A percentile compares a stretch with the other conserved stretches of the same genome.
phyloP scores from a whole-genome alignment of 2,329 filamentous ascomycete species.

The Dactylellina cionopaga region DNA sequence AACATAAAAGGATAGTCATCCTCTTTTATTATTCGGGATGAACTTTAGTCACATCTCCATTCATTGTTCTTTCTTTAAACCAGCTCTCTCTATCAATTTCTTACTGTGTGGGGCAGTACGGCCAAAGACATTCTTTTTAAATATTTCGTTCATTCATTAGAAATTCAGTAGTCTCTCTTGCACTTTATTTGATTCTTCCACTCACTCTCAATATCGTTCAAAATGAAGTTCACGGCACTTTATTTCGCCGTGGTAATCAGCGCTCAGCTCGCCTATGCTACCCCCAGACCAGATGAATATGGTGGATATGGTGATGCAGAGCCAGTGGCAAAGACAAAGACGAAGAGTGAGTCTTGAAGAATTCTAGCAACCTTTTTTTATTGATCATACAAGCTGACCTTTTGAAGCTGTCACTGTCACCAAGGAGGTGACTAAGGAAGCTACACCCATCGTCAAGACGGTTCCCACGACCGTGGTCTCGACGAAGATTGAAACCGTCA shows the following conservation, averaged over 20 bases:
- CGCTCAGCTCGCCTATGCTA: constrained; percentile 30
- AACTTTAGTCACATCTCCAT: constrained; percentile 18
- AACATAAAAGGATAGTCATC: constrained; percentile 47
- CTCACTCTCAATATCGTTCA: constrained; percentile 12
- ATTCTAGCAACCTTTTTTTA: too few species aligned
- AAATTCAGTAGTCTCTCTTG: constrained; percentile 21
- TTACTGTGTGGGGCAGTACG: constrained; percentile 29
- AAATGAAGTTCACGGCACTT: constrained; percentile 46
- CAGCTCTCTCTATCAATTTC: constrained; percentile 30
- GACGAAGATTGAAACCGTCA: neutral
- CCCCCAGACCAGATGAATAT: constrained; percentile 1
- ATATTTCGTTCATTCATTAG: constrained; percentile 29
- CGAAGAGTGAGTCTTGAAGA: constrained; percentile 4
- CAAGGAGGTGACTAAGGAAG: too few species aligned
- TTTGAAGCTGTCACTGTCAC: too few species aligned
- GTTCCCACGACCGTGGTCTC: neutral
- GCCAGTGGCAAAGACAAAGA: constrained; percentile 4
- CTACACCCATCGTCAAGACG: neutral
- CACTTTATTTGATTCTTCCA: neutral
- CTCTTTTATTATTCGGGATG: too few species aligned
- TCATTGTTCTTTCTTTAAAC: constrained; percentile 13
- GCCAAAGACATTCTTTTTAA: constrained; percentile 21
- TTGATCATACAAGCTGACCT: too few species aligned
- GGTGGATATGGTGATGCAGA: constrained; percentile 1
- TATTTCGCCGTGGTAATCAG: constrained; percentile 16